Conservation (phyloP, 2,329 filamentous ascomycete genomes). For the Cytospora paraplurivora region DNA sequence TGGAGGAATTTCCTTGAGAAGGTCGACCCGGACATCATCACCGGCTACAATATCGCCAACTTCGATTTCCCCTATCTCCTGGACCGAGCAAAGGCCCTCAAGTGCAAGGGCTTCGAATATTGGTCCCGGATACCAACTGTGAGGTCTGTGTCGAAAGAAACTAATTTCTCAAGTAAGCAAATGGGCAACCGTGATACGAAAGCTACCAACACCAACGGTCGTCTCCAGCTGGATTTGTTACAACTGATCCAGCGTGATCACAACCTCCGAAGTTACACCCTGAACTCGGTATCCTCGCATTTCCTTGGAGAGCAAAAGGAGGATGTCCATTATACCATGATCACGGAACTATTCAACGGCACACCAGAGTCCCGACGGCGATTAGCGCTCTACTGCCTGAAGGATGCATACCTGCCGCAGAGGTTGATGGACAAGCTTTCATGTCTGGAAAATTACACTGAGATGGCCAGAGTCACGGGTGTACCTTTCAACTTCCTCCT, state of each 20-base stretch:
- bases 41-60: conserved; percentile 97
- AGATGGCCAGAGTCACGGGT: conserved; percentile 99
- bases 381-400: conserved; percentile 92
- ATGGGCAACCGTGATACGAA: conserved; percentile 97
- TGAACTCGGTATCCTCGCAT: conserved; percentile 94
- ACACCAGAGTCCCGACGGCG: conserved; percentile 89
- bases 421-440: conserved; percentile 96
- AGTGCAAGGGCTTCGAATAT: conserved; percentile 77
- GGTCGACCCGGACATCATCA: conserved; percentile 95
- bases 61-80: conserved; percentile 98
- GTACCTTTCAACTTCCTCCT: conserved; percentile 96
- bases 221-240: conserved; percentile 90
- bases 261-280: conserved; percentile 91
- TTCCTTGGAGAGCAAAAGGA: conserved; percentile 98
- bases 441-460: conserved; percentile 97
- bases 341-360: conserved; percentile 96
- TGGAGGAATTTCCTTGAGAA: conserved; percentile 90
- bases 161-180: conserved; percentile 95
- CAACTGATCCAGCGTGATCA: conserved; percentile 94
- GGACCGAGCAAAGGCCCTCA: conserved; percentile 82
- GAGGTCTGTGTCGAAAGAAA: conserved; percentile 71
- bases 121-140: conserved; percentile 79
- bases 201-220: conserved; percentile 89
- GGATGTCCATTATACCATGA: conserved; percentile 99
- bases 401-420: conserved; percentile 95